Percentiles rank a stretch among this genome's conserved stretches.
phyloP scores from a whole-genome alignment of 371 early-diverging fungal species.

The Batkoa obscura region DNA sequence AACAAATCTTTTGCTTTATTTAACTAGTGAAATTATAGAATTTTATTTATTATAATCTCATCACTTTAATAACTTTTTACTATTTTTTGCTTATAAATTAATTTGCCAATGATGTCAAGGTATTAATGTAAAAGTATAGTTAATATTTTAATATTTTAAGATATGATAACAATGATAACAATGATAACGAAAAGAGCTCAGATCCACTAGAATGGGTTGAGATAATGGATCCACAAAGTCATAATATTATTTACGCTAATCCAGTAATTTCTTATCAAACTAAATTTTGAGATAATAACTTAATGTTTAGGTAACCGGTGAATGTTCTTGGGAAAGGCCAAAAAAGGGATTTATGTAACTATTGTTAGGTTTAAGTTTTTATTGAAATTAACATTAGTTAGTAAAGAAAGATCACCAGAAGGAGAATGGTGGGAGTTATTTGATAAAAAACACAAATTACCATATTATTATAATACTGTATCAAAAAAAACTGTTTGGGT shows the following conservation, averaged over 20 bases:
- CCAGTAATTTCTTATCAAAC: slow-evolving; percentile 23
- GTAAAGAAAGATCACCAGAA: slow-evolving; percentile 33
- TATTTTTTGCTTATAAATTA: too few species aligned
- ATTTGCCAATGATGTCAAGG: too few species aligned
- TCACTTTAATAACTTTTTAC: too few species aligned
- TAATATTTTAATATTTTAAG: too few species aligned
- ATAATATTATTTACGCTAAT: slow-evolving; percentile 61
- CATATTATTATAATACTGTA: slow-evolving; percentile 75
- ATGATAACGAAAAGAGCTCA: too few species aligned
- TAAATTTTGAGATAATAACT: neutral
- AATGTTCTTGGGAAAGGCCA: slow-evolving; percentile 33
- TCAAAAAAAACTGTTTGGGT: slow-evolving; percentile 74
- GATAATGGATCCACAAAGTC: slow-evolving; percentile 64
- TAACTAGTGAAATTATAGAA: too few species aligned
- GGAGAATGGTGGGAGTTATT: slow-evolving; percentile 92
- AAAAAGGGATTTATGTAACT: slow-evolving; percentile 23
- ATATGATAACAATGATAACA: neutral
- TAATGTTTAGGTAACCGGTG: slow-evolving; percentile 23
- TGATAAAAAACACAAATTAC: slow-evolving; percentile 58
- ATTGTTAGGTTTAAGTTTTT: neutral
- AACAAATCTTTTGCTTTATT: too few species aligned
- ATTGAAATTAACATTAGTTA: slow-evolving; percentile 7
- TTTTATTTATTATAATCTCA: too few species aligned
- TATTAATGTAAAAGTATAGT: too few species aligned
- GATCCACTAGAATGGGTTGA: slow-evolving; percentile 64